Evolutionary conservation across 148 eudicot genomes (phyloP), one percentile per base, ranked within the genome.

Genomic region (Talinum fruticosum): DNA sequence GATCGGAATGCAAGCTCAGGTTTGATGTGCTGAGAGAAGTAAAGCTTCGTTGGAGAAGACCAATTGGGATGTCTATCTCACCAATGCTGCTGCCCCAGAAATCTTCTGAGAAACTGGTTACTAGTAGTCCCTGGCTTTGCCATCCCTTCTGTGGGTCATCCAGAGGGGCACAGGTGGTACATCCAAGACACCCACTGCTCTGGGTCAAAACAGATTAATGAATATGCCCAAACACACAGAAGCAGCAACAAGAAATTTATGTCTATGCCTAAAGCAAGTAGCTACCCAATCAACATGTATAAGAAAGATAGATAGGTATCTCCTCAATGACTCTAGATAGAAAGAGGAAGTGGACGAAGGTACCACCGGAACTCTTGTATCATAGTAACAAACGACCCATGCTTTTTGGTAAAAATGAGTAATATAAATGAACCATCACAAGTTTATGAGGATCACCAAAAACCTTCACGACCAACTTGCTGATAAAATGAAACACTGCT

Each of bases 51-150:
- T 86, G 98, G 57, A 91, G 90, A 34, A 87, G 87, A 79, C 84
- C 75, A 66, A 88, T 76, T 62, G 84, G 84, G 75, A 76, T 86
- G 38, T 93, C 93, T 69, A 91, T 57, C 75, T 93, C 91, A 54
- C 81, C 87, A 30, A 93, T 86, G 78, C 96, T 90, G 76, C 91
- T 91, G 79, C 92, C 92, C 98, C 98, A 93, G 82, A 93, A 90
- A 80, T 88, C 93, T 36, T 93, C 98, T 1, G 94, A 89, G 15
- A 86, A 64, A 61, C 90, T 84, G 49, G 76, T 81, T 74, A 54
- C 62, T 23, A 54, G 62, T 54, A 53, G 21, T 12, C 6, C 45
- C 10, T 49, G 54, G 26, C 66, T 61, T 61, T 61, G 66, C 30
- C 8, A 28, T 86, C 89, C 75, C 74, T 44, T 71, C 14, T 36